A percentile compares a stretch with the other conserved stretches of the same genome.
phyloP scores from a whole-genome alignment of 176 grass and related monocot genomes.

The Avena insularis region DNA sequence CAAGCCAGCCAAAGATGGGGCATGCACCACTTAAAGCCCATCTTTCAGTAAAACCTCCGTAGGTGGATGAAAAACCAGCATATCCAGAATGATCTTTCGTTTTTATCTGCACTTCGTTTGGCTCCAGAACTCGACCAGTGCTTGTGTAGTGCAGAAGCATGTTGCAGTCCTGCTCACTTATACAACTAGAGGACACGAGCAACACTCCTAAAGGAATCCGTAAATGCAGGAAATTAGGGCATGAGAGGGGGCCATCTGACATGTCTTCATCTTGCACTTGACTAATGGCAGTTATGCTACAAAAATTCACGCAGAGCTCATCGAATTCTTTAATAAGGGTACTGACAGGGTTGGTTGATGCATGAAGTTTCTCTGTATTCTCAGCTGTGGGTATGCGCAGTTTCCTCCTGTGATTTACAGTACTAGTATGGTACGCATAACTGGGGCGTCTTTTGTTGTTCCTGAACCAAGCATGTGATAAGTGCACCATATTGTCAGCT shows the following conservation, averaged over 20 bases:
- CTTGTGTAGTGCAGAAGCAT: slow-evolving; percentile 66
- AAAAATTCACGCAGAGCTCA: slow-evolving; percentile 40
- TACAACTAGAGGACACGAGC: slow-evolving; percentile 48
- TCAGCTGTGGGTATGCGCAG: slow-evolving; percentile 39
- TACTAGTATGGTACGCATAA: slow-evolving; percentile 19
- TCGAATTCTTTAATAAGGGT: slow-evolving; percentile 61
- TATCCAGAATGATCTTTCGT: slow-evolving; percentile 17
- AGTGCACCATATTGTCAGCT: slow-evolving; percentile 62
- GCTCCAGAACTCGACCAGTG: slow-evolving; percentile 52
- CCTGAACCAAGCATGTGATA: slow-evolving; percentile 57
- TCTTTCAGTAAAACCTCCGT: slow-evolving; percentile 42
- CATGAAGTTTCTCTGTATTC: slow-evolving; percentile 34
- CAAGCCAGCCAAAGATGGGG: slow-evolving; percentile 69
- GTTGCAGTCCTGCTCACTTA: slow-evolving; percentile 56
- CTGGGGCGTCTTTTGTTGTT: slow-evolving; percentile 34
- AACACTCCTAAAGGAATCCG: slow-evolving; percentile 75
- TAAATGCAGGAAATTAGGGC: slow-evolving; percentile 56
- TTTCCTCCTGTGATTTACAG: slow-evolving; percentile 50
- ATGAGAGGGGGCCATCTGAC: slow-evolving; percentile 20
- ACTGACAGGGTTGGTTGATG: slow-evolving; percentile 37
- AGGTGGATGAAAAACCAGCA: slow-evolving; percentile 30
- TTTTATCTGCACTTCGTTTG: slow-evolving; percentile 45
- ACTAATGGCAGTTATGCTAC: background rate
- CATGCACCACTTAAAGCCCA: slow-evolving; percentile 58
- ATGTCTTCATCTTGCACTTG: slow-evolving; percentile 32